phyloP scores from a whole-genome alignment of 352 stramenopile genomes.

The Pythium phragmiticola region DNA sequence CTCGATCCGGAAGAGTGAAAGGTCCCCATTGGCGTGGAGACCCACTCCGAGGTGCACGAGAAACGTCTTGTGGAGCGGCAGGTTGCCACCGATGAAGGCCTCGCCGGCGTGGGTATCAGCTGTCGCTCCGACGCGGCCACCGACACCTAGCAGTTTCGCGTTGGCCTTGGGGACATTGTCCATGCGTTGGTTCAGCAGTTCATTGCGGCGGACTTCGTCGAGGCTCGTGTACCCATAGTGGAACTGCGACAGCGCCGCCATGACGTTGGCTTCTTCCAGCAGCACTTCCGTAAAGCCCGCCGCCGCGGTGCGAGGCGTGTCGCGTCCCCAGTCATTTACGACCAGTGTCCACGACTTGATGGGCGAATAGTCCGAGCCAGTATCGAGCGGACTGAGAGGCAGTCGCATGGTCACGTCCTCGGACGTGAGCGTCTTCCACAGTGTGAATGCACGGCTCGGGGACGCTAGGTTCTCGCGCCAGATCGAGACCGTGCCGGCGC shows the following conservation, averaged over 20 bases:
- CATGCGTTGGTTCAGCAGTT: slow-evolving; percentile 69
- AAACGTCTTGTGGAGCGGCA: slow-evolving; percentile 58
- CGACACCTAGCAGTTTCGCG: slow-evolving; percentile 41
- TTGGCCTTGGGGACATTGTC: slow-evolving; percentile 60
- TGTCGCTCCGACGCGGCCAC: slow-evolving; percentile 41
- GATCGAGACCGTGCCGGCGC: slow-evolving; percentile 60
- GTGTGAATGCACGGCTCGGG: slow-evolving; percentile 47
- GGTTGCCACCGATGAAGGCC: slow-evolving; percentile 60
- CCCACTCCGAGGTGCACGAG: slow-evolving; percentile 62
- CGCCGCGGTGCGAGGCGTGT: slow-evolving; percentile 10
- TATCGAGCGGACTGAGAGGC: background rate
- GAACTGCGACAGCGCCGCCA: slow-evolving; percentile 65
- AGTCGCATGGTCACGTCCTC: slow-evolving; percentile 34
- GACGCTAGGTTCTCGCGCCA: slow-evolving; percentile 66
- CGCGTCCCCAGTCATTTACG: slow-evolving; percentile 29
- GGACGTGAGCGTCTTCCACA: slow-evolving; percentile 63
- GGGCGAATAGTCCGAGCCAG: background rate
- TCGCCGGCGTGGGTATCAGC: slow-evolving; percentile 71
- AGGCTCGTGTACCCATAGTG: slow-evolving; percentile 68
- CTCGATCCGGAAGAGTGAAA: slow-evolving; percentile 70
- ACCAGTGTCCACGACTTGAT: slow-evolving; percentile 36
- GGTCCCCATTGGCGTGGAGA: slow-evolving; percentile 65
- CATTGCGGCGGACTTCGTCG: slow-evolving; percentile 50
- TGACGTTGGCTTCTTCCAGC: slow-evolving; percentile 65
- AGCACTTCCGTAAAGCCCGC: slow-evolving; percentile 47